phyloP scores from a whole-genome alignment of 116 monocot genomes.

The Posidonia oceanica region DNA sequence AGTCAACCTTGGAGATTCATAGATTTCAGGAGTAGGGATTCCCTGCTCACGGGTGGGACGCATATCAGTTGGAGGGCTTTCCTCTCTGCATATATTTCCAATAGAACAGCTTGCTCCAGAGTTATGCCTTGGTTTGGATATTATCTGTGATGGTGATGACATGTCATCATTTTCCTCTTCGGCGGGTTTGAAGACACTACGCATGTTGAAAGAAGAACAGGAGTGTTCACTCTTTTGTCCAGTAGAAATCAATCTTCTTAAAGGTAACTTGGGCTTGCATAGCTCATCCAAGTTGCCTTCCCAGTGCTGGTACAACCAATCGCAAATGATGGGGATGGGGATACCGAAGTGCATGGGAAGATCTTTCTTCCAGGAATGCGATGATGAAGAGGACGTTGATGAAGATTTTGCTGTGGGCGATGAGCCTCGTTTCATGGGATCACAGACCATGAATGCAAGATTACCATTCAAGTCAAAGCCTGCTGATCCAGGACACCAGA shows the following conservation, averaged over 20 bases:
- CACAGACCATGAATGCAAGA: conserved; percentile 92
- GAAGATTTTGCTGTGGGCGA: conserved; percentile 71
- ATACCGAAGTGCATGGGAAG: conserved; percentile 69
- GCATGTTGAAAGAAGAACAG: conserved; percentile 49
- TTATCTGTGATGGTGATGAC: conserved; percentile 24
- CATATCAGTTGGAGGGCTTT: conserved; percentile 13
- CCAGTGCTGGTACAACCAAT: conserved; percentile 95
- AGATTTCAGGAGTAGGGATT: conserved; percentile 48
- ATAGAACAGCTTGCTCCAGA: conserved; percentile 28
- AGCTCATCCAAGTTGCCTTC: conserved; percentile 90
- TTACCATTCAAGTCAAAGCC: conserved; percentile 91
- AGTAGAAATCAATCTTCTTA: conserved; percentile 55
- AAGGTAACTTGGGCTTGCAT: conserved; percentile 67
- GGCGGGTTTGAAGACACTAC: conserved; percentile 47
- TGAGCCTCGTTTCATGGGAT: conserved; percentile 88
- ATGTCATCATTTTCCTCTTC: conserved; percentile 34
- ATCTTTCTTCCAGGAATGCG: conserved; percentile 55
- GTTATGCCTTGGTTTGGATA: conserved; percentile 25
- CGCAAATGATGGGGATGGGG: conserved; percentile 73
- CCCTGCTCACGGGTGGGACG: conserved; percentile 29
- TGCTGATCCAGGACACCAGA: conserved; percentile 78
- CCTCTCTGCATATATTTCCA: conserved; percentile 18
- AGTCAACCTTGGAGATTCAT: conserved; percentile 41
- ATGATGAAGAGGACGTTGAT: conserved; percentile 55
- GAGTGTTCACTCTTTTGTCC: conserved; percentile 62